phyloP scores from a whole-genome alignment of 2,329 filamentous ascomycete genomes.

The Daldinia sp. region DNA sequence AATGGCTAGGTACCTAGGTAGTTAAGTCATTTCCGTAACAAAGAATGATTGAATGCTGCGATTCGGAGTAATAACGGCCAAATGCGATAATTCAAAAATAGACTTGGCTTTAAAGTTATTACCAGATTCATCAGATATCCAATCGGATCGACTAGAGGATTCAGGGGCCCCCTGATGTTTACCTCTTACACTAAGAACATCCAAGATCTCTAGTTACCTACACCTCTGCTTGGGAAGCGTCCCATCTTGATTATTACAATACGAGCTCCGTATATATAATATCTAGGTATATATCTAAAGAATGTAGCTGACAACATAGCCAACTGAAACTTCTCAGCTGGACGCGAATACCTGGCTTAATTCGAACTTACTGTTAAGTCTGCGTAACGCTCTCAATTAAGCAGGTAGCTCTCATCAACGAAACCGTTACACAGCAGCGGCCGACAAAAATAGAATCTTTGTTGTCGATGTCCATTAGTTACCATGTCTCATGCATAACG shows the following conservation, averaged over 20 bases:
- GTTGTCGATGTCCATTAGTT: conserved; percentile 6
- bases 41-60: not conserved
- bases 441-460: conserved; percentile 20
- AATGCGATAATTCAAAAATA: not conserved
- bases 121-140: conserved; percentile 1
- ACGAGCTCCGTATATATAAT: not conserved
- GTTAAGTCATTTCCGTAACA: not conserved
- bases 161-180: not conserved
- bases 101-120: conserved; percentile 2
- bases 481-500: not conserved
- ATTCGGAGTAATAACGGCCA: not conserved
- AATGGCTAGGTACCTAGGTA: not conserved
- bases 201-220: not conserved
- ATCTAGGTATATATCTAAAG: not conserved
- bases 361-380: conserved; percentile 6
- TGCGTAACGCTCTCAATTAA: not conserved
- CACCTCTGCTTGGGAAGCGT: not conserved
- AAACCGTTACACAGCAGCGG: not conserved
- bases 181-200: not conserved
- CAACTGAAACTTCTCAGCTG: not conserved
- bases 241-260: not conserved
- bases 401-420: conserved; percentile 4
- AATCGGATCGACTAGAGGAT: not conserved
- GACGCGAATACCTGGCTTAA: not conserved
- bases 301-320: not conserved